Evolutionary conservation across 1,284 basidiomycete species (phyloP), one percentile per base, ranked within the genome.

Genomic region (Ganoderma resinaceum): DNA sequence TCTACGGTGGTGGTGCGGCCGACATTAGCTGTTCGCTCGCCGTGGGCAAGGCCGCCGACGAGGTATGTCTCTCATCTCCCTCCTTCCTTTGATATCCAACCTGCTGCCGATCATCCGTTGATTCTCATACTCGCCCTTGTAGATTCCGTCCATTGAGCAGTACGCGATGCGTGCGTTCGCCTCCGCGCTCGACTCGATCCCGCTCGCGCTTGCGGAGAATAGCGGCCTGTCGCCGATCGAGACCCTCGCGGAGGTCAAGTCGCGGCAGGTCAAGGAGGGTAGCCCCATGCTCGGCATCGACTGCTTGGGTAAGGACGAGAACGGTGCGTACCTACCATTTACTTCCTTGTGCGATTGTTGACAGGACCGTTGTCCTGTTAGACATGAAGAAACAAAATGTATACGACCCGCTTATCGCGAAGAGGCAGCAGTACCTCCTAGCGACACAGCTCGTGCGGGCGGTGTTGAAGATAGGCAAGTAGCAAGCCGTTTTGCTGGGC

Each of bases 101-200:
- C 26, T 35, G 52, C 43, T 14, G 29, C 12, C 23, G 46, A 9
- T 49, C 11, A 11, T 11, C 46, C 23, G 46, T 12, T 52, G 20
- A 38, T 29, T 16, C n/a, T 33, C 57, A 18, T 29, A 23, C 23
- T 60, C 38, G 26, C 18, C 18, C 52, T 38, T 46, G 63, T 58
- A 95, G 92, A 98, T 98, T 76, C 92, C 97, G 1, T 89, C 95
- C 11, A 97, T 99, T 76, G 97, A 99, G 82, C 97, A 99, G 85
- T 99, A 99, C 79, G 97, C 97, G 1, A 99, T 99, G 97, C 93
- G 97, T 57, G 97, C 97, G 20, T 99, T 99, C 79, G 89, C 97
- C 1, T 94, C 94, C 37, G 97, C 97, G 12, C 84, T 99, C 9
- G 97, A 99, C 77, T 88, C 96, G 12, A 85, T 99, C 63, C 98